Percentiles rank a stretch among this genome's conserved stretches.
Conservation (phyloP, 1,284 basidiomycete genomes). For the Chalciporus sp. region DNA sequence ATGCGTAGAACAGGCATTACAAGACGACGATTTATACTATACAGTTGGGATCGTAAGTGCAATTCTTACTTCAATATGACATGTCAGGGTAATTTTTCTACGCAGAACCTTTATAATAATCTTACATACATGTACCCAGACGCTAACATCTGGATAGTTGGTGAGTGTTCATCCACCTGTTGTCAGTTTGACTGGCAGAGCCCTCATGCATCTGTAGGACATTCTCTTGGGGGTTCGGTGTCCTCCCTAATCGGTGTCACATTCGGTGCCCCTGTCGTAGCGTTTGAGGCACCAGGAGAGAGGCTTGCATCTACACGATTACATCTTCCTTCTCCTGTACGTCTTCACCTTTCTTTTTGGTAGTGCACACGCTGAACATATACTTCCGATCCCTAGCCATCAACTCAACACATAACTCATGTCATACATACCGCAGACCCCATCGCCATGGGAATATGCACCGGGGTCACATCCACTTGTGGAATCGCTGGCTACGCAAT, state of each 20-base stretch:
- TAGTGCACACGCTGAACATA: neutral
- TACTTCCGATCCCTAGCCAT: conserved; percentile 40
- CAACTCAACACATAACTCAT: conserved; percentile 65
- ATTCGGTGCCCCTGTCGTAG: conserved; percentile 83
- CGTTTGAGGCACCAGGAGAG: conserved; percentile 84
- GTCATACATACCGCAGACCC: conserved; percentile 76
- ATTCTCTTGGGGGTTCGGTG: conserved; percentile 81
- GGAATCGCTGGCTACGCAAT: conserved; percentile 63
- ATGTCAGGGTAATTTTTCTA: neutral
- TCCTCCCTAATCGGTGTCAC: conserved; percentile 79
- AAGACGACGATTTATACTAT: conserved; percentile 83
- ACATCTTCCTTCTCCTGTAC: conserved; percentile 70
- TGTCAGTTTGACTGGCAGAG: neutral
- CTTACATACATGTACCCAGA: conserved; percentile 81
- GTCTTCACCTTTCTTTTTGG: conserved; percentile 11
- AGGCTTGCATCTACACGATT: conserved; percentile 72
- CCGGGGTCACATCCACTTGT: conserved; percentile 59
- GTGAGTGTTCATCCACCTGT: conserved; percentile 15
- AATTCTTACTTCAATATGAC: neutral
- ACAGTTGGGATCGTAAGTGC: conserved; percentile 59
- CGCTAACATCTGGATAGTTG: conserved; percentile 79
- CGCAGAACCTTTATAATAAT: conserved; percentile 76
- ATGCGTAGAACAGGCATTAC: conserved; percentile 75
- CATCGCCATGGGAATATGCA: conserved; percentile 66
- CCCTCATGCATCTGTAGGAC: conserved; percentile 40